phyloP scores from a whole-genome alignment of 768 basidiomycete genomes.

The Asterophora lycoperdoides region DNA sequence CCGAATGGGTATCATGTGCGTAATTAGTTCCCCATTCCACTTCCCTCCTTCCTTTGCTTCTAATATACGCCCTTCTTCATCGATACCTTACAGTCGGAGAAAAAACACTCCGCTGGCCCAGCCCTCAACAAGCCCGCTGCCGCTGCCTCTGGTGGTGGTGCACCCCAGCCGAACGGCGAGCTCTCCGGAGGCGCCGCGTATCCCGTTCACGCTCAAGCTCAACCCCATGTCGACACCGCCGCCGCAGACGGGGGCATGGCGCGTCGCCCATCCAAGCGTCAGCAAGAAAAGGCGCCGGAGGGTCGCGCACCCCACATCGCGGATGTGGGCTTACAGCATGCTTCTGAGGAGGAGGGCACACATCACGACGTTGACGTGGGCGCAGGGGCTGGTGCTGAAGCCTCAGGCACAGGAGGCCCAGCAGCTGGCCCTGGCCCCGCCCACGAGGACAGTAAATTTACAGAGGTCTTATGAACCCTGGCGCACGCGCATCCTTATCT shows the following conservation, averaged over 20 bases:
- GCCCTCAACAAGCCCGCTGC: neutral
- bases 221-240: too few relatives aligned
- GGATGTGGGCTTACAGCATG: neutral
- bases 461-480: slow-evolving; percentile 21
- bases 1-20: slow-evolving; percentile 63
- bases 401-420: too few relatives aligned
- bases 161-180: slow-evolving; percentile 4
- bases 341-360: neutral
- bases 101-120: slow-evolving; percentile 23
- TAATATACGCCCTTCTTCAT: neutral
- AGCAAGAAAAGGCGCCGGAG: slow-evolving; percentile 72
- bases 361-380: too few relatives aligned
- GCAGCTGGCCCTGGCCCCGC: slow-evolving; percentile 23
- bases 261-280: slow-evolving; percentile 52
- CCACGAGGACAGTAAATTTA: slow-evolving; percentile 29
- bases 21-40: slow-evolving; percentile 11
- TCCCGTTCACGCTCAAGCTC: too few relatives aligned
- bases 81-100: slow-evolving; percentile 29
- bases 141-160: neutral
- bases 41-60: too few relatives aligned
- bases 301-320: slow-evolving; percentile 36
- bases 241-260: slow-evolving; percentile 29
- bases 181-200: neutral
- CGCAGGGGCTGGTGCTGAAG: neutral
- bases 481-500: slow-evolving; percentile 5